Evolutionary conservation across 2,329 filamentous ascomycete genomes (phyloP), one percentile per base, ranked within the genome.

Genomic region (Monascus ruber): DNA sequence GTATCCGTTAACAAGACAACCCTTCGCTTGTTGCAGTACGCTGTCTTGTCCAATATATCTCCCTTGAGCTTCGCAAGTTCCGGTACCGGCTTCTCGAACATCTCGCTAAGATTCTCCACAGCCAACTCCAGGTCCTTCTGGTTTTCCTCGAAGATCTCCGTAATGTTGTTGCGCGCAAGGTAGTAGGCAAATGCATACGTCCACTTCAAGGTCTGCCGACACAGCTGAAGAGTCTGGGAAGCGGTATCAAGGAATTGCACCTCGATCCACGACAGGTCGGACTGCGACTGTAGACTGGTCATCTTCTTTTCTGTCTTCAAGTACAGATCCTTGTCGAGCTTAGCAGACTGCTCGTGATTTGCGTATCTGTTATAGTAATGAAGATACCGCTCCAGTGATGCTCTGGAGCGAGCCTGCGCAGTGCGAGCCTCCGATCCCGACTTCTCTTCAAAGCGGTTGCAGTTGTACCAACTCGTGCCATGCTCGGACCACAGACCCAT

Each of bases 321-420:
- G 50, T 87, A 94, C 38, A 96, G 83, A 62, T 98, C 91, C 66
- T 88, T 95, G 64, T 98, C 91, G 11, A 98, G 75, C 51, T 89
- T 89, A 6, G 91, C 91, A 1, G 88, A 95, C 63, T 96, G 91
- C 62, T 98, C 91, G 66, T 98, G 91, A 65, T 98, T 98, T 47
- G 91, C 89, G 56, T 96, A 98, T 36, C 91, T 84, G 59, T 98
- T 98, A 70, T 98, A 98, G 69, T 98, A 98, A 62, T 98, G 88
- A 5, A 98, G 70, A 48, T 98, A 98, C n/a, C 91, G 79, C 62
- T 98, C 89, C 10, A 98, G 70, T 0, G 85, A 94, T 26, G 89
- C 83, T 25, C 91, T 76, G 6, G 86, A 94, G 59, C 82, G 87
- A 2, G 91, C 86, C 60, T 98, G 91, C 1, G 86, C 87, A 60